These are phyloP conservation scores for Clonostachys rosea DNA, from an alignment of 2,329 filamentous ascomycete species.

Conservation along the genomic window DNA sequence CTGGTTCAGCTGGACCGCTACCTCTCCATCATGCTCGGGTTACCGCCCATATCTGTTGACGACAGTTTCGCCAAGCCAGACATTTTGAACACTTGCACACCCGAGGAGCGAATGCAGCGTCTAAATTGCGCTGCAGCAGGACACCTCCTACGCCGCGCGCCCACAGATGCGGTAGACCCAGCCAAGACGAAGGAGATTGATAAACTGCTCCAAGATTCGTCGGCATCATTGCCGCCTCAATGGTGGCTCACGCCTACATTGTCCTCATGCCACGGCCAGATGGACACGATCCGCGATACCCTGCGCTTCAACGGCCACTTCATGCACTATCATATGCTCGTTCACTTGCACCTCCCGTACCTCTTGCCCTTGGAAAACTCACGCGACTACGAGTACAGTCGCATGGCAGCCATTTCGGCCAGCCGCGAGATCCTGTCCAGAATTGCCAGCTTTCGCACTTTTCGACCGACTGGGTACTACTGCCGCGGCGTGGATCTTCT, in stretches of 20 bases:
- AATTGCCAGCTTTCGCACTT: constrained; percentile 38
- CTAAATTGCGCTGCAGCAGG: constrained; percentile 32
- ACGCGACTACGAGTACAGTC: constrained; percentile 41
- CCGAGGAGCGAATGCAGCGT: constrained; percentile 38
- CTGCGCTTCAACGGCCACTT: constrained; percentile 39
- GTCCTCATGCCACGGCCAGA: constrained; percentile 5
- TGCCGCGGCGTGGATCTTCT: too few relatives aligned
- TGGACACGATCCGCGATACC: constrained; percentile 10
- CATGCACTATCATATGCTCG: constrained; percentile 42
- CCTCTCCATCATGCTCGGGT: constrained; percentile 44
- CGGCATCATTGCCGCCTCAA: constrained; percentile 3
- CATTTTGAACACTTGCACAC: constrained; percentile 18
- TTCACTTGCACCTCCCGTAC: constrained; percentile 50
- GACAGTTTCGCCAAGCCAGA: constrained; percentile 24
- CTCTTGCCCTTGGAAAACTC: constrained; percentile 36
- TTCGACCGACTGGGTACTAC: too few relatives aligned
- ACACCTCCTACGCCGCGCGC: constrained; percentile 36
- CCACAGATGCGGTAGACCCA: constrained; percentile 37
- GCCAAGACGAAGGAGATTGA: constrained; percentile 37
- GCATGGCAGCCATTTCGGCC: constrained; percentile 36
- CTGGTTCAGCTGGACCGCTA: constrained; percentile 44
- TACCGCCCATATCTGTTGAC: constrained; percentile 37
- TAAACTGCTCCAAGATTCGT: constrained; percentile 25
- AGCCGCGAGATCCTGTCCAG: constrained; percentile 44
- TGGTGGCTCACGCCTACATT: constrained; percentile 42